These are phyloP conservation scores for Asterella californica DNA, from an alignment of 225 moss, liverwort and hornwort genomes.

Conservation along the genomic window DNA sequence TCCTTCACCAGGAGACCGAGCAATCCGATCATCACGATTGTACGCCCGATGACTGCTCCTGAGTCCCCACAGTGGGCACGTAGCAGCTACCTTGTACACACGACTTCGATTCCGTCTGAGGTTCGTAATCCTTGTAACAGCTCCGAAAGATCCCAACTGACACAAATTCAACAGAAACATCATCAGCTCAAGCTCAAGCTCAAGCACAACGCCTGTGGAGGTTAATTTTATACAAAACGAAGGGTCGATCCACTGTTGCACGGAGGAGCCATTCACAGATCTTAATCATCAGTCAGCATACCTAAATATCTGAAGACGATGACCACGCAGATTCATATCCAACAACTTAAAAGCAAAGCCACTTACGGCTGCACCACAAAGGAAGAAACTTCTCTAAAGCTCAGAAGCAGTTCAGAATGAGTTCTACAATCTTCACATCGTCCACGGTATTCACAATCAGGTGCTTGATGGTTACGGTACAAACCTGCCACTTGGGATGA, in stretches of 20 bases:
- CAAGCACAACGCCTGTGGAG: too few species aligned
- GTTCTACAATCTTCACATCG: too few species aligned
- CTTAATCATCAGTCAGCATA: background rate
- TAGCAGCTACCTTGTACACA: constrained; percentile 36
- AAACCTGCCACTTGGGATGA: constrained; percentile 56
- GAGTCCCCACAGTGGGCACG: constrained; percentile 38
- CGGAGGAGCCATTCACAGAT: background rate
- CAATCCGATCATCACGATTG: constrained; percentile 39
- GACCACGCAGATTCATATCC: too few species aligned
- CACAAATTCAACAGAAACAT: background rate
- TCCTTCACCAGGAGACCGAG: constrained; percentile 42
- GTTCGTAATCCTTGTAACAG: constrained; percentile 49
- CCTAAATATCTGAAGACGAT: too few species aligned
- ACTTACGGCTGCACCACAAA: too few species aligned
- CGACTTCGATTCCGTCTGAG: constrained; percentile 37
- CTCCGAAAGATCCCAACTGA: constrained; percentile 52
- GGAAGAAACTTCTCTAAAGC: too few species aligned
- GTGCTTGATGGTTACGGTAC: background rate
- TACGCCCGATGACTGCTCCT: constrained; percentile 34
- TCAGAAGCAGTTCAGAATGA: too few species aligned
- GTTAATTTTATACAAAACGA: too few species aligned
- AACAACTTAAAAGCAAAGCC: too few species aligned
- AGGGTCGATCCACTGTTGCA: background rate
- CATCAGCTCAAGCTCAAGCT: background rate
- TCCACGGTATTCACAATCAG: too few species aligned